Percentiles rank a stretch among this genome's conserved stretches.
Conservation (phyloP, 192 early-diverging fungal genomes). For the Rhizoclosmatium globosum region DNA sequence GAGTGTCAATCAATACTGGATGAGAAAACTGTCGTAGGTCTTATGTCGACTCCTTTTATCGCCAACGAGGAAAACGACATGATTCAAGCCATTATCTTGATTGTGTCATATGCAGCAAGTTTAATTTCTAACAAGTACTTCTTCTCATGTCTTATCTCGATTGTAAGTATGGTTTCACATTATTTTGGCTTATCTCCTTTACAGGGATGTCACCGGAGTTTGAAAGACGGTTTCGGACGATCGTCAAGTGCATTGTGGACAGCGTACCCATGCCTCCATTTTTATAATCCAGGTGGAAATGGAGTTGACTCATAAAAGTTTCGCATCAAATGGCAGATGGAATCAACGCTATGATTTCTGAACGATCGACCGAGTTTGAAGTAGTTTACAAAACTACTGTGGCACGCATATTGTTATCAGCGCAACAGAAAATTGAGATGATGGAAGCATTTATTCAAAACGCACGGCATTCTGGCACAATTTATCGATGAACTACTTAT, state of each 20-base stretch:
- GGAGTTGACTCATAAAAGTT: neutral
- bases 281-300: neutral
- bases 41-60: neutral
- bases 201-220: slow-evolving; percentile 29
- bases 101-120: slow-evolving; percentile 38
- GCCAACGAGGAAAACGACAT: slow-evolving; percentile 30
- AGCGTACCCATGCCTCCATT: slow-evolving; percentile 20
- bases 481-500: slow-evolving; percentile 23
- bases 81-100: slow-evolving; percentile 44
- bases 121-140: slow-evolving; percentile 2
- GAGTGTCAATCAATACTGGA: slow-evolving; percentile 27
- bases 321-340: slow-evolving; percentile 9
- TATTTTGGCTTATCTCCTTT: neutral
- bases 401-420: slow-evolving; percentile 11
- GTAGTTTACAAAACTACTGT: slow-evolving; percentile 18
- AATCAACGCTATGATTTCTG: slow-evolving; percentile 1
- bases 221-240: slow-evolving; percentile 23
- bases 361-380: slow-evolving; percentile 18
- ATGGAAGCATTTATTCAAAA: slow-evolving; percentile 33
- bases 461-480: slow-evolving; percentile 28
- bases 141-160: slow-evolving; percentile 19
- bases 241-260: slow-evolving; percentile 28
- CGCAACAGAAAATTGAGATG: slow-evolving; percentile 12
- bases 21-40: slow-evolving; percentile 7
- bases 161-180: slow-evolving; percentile 5